These are phyloP conservation scores for Pseudogymnoascus sp. DNA, from an alignment of 2,329 filamentous ascomycete species.

Conservation along the genomic window DNA sequence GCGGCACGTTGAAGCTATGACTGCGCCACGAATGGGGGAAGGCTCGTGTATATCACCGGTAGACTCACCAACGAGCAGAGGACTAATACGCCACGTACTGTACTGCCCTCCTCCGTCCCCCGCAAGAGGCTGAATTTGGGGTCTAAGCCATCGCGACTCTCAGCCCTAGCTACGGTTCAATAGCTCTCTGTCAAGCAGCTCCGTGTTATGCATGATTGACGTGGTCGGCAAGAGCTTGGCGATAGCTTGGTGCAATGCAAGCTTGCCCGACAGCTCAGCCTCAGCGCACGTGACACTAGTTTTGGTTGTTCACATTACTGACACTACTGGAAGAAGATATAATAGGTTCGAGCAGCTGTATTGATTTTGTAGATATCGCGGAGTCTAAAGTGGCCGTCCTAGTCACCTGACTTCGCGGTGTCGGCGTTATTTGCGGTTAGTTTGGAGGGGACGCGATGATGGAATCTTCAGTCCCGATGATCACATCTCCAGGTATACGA, in stretches of 20 bases:
- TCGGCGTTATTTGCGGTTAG: neutral
- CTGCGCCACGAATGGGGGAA: neutral
- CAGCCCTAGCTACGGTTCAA: neutral
- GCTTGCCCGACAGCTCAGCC: neutral
- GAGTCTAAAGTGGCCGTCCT: neutral
- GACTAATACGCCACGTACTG: neutral
- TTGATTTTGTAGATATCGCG: neutral
- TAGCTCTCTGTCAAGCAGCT: neutral
- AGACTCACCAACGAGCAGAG: neutral
- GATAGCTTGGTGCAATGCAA: neutral
- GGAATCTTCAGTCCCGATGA: neutral
- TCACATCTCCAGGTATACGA: neutral
- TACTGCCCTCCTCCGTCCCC: neutral
- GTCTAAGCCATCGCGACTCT: neutral
- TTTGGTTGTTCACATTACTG: neutral
- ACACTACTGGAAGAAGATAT: neutral
- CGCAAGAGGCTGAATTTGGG: neutral
- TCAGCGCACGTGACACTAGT: neutral
- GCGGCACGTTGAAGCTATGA: neutral
- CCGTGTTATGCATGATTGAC: neutral
- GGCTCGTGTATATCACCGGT: neutral
- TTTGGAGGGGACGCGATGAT: neutral
- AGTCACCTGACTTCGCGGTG: neutral
- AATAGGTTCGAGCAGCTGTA: neutral
- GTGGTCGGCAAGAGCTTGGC: neutral